Evolutionary conservation across 2,329 filamentous ascomycete genomes (phyloP).

Genomic region (Neocucurbitaria cava): DNA sequence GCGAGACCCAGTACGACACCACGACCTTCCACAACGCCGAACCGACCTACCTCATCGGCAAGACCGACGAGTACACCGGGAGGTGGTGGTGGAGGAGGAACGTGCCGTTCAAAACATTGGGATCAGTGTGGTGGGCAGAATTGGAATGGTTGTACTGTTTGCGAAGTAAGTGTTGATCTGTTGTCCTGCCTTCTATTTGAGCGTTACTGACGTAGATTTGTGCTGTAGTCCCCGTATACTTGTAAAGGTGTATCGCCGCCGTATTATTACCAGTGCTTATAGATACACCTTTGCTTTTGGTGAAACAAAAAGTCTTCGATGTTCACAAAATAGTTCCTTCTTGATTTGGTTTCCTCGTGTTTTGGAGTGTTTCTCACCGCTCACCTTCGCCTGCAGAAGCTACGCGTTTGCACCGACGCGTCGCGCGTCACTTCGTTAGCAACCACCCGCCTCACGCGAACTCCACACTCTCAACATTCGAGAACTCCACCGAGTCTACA

Average conservation of each 20-base stretch:
- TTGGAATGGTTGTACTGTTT: constrained; percentile 40
- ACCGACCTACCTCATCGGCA: constrained; percentile 8
- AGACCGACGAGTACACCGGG: constrained; percentile 33
- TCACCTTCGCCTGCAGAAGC: no score
- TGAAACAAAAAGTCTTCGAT: background rate
- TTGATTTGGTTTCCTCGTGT: no score
- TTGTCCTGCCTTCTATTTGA: background rate
- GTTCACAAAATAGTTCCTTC: no score
- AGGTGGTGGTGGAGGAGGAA: constrained; percentile 20
- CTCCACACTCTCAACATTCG: no score
- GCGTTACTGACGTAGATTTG: constrained; percentile 1
- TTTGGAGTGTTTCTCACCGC: no score
- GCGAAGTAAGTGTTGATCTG: constrained; percentile 31
- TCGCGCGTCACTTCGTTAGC: no score
- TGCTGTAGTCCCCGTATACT: constrained; percentile 30
- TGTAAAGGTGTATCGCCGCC: constrained; percentile 39
- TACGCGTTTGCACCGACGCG: no score
- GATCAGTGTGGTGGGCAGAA: constrained; percentile 40
- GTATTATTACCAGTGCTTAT: constrained; percentile 40
- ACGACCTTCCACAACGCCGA: constrained; percentile 9
- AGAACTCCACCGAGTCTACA: background rate
- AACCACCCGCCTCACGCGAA: no score
- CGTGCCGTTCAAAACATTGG: constrained; percentile 37
- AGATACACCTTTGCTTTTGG: constrained; percentile 1
- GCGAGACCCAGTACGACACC: constrained; percentile 5